Conservation (phyloP, 108 stramenopile genomes). For the Thalassiosira profunda region DNA sequence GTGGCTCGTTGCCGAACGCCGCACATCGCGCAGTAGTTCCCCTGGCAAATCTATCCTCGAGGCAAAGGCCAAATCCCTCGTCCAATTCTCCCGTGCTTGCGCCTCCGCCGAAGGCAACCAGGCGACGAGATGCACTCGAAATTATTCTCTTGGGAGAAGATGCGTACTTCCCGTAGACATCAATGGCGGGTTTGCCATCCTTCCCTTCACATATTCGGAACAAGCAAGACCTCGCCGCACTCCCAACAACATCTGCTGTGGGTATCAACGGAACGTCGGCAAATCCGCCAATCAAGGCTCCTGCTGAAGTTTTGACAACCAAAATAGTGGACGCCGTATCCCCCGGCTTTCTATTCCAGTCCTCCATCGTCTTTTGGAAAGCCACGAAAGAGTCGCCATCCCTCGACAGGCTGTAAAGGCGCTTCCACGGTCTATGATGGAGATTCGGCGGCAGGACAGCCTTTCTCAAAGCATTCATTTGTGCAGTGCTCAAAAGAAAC, state of each 20-base stretch:
- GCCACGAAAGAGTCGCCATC: conserved; percentile 87
- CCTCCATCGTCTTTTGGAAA: conserved; percentile 60
- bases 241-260: conserved; percentile 52
- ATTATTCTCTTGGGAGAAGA: conserved; percentile 49
- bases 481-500: conserved; percentile 20
- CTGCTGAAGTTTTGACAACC: conserved; percentile 69
- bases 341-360: conserved; percentile 28
- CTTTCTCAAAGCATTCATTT: conserved; percentile 51
- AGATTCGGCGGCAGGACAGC: conserved; percentile 63
- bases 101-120: conserved; percentile 81
- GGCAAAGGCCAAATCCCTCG: conserved; percentile 82
- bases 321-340: conserved; percentile 60
- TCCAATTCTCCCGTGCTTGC: conserved; percentile 45
- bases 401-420: conserved; percentile 75
- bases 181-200: background rate
- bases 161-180: conserved; percentile 38
- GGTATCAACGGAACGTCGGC: conserved; percentile 62
- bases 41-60: conserved; percentile 81
- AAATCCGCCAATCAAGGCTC: conserved; percentile 81
- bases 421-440: conserved; percentile 73
- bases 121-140: conserved; percentile 52
- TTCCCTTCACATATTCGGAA: conserved; percentile 12
- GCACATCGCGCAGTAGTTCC: conserved; percentile 81
- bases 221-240: conserved; percentile 59
- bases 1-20: conserved; percentile 83